Percentiles rank a stretch among this genome's conserved stretches.
Evolutionary conservation across 164 flowering plant genomes (phyloP).

Genomic region (Stephania cephalantha): DNA sequence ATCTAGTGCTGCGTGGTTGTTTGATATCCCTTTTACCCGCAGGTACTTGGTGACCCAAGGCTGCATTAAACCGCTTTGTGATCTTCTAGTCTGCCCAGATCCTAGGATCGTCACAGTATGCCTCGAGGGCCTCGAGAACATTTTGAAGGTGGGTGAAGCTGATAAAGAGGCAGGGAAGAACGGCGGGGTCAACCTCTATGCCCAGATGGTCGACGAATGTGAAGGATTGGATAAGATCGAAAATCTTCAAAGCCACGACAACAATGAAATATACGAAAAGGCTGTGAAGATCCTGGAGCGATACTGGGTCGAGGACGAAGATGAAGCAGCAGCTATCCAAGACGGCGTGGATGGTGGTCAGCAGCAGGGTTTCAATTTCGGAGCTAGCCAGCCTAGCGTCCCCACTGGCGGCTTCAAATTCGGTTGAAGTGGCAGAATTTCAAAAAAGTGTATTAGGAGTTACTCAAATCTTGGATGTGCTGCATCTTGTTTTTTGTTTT

Average conservation of each 20-base stretch:
- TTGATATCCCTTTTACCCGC: constrained; percentile 20
- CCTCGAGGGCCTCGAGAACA: constrained; percentile 72
- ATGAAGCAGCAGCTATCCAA: constrained; percentile 36
- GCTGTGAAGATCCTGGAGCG: constrained; percentile 58
- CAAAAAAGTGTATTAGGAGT: not conserved
- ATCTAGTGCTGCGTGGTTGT: too few species aligned
- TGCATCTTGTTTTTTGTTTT: not conserved
- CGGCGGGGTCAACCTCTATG: constrained; percentile 43
- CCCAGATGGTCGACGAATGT: constrained; percentile 53
- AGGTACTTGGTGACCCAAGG: constrained; percentile 54
- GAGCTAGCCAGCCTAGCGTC: constrained; percentile 33
- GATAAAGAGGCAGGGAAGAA: constrained; percentile 42
- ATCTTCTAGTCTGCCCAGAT: constrained; percentile 61
- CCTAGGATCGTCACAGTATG: constrained; percentile 63
- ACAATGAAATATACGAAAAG: constrained; percentile 64
- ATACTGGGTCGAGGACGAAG: constrained; percentile 68
- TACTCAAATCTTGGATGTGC: not conserved
- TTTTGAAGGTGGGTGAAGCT: constrained; percentile 63
- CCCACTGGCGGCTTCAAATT: constrained; percentile 61
- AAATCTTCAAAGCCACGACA: constrained; percentile 60
- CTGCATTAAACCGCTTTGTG: constrained; percentile 61
- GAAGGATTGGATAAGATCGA: constrained; percentile 71
- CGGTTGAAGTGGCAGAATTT: constrained; percentile 21
- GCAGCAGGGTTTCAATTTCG: constrained; percentile 41
- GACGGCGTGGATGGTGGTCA: constrained; percentile 31